Evolutionary conservation across 768 basidiomycete genomes (phyloP).

Genomic region (Stropharia rugosoannulata): DNA sequence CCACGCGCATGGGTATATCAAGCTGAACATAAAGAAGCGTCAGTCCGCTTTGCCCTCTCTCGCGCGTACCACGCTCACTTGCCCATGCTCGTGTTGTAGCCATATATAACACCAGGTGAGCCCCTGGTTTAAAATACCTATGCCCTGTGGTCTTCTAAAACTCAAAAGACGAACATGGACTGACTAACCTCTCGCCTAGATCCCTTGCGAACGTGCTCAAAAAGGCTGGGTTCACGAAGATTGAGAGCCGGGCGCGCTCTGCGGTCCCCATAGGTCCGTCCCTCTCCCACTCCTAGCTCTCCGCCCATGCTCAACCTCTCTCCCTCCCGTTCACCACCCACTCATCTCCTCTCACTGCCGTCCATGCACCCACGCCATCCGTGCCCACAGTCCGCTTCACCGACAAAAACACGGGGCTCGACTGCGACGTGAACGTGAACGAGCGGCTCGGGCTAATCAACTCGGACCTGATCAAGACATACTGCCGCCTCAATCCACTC

Average conservation of each 20-base stretch:
- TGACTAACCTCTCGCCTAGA: constrained; percentile 17
- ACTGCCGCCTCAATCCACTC: constrained; percentile 45
- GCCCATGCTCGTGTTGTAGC: constrained; percentile 14
- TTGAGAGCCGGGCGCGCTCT: too few species aligned
- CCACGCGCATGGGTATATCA: constrained; percentile 14
- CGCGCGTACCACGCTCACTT: neutral
- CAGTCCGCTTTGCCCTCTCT: constrained; percentile 4
- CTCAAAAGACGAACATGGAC: too few species aligned
- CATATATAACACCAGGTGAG: constrained; percentile 28
- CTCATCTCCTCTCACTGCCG: constrained; percentile 36
- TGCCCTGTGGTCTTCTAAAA: neutral
- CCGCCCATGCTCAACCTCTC: constrained; percentile 18
- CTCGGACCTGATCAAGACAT: constrained; percentile 48
- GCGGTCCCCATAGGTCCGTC: too few species aligned
- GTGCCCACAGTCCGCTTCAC: constrained; percentile 46
- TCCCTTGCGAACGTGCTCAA: constrained; percentile 27
- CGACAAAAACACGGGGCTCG: constrained; percentile 39
- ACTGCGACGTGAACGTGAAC: constrained; percentile 63
- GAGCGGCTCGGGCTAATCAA: constrained; percentile 55
- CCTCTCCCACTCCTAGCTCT: too few species aligned
- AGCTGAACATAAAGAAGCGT: neutral
- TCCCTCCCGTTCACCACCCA: constrained; percentile 17
- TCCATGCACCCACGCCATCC: neutral
- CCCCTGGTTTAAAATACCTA: neutral
- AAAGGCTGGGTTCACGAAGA: constrained; percentile 24